phyloP scores from a whole-genome alignment of 768 basidiomycete genomes.

The Tylopilus intermedius region DNA sequence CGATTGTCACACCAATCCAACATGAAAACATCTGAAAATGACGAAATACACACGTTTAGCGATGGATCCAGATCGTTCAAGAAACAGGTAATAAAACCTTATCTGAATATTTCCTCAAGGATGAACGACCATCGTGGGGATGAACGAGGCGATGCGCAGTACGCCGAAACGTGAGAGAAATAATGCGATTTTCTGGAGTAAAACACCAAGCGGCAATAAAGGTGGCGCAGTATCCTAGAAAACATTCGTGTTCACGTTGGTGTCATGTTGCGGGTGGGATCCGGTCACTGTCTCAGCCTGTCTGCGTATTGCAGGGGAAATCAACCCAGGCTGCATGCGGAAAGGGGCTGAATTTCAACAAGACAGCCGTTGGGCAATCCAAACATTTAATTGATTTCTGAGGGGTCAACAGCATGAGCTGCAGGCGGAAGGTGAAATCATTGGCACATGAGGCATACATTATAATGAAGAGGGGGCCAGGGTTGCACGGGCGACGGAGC shows the following conservation, averaged over 20 bases:
- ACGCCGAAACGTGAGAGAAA: conserved; percentile 19
- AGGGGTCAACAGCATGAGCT: conserved; percentile 1
- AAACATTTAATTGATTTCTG: not conserved
- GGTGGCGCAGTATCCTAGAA: conserved; percentile 2
- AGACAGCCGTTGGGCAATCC: not conserved
- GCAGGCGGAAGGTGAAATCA: conserved; percentile 2
- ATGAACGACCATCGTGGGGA: conserved; percentile 14
- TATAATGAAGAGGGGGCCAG: conserved; percentile 1
- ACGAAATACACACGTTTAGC: conserved; percentile 16
- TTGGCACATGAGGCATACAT: conserved; percentile 9
- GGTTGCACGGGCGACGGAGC: conserved; percentile 4
- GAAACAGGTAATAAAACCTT: conserved; percentile 19
- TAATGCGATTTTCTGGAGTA: not conserved
- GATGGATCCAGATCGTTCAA: conserved; percentile 14
- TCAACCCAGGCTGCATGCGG: not conserved
- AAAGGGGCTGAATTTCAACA: not conserved
- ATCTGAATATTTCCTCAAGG: conserved; percentile 12
- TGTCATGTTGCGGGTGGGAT: conserved; percentile 13
- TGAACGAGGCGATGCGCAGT: conserved; percentile 8
- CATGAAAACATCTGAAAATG: conserved; percentile 7
- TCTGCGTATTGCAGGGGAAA: not conserved
- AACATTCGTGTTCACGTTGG: conserved; percentile 6
- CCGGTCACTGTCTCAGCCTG: not conserved
- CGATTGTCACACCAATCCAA: conserved; percentile 5
- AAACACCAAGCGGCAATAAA: not conserved